A percentile compares a stretch with the other conserved stretches of the same genome.
Evolutionary conservation across 2,329 filamentous ascomycete genomes (phyloP).

Genomic region (Aspergillus eucalypticola): DNA sequence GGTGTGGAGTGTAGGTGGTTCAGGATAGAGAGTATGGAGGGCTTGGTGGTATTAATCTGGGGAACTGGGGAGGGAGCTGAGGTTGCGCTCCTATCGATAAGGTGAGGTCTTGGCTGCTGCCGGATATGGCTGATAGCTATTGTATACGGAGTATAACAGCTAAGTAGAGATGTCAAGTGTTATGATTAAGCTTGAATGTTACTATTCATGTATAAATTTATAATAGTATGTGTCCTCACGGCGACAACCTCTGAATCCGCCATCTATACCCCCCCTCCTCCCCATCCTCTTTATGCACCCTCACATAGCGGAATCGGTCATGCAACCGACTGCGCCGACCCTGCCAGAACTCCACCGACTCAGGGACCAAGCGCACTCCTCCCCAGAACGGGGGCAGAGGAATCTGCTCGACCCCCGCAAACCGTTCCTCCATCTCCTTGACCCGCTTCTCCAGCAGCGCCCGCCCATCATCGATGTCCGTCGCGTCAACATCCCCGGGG

Average conservation of each 20-base stretch:
- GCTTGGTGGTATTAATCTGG: too few species aligned
- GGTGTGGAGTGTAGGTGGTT: background rate
- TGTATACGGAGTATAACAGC: too few species aligned
- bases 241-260: slow-evolving; percentile 43
- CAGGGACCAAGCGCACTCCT: slow-evolving; percentile 79
- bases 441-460: slow-evolving; percentile 76
- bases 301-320: slow-evolving; percentile 86
- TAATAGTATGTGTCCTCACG: slow-evolving; percentile 24
- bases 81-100: too few species aligned
- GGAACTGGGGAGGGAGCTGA: too few species aligned
- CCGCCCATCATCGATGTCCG: slow-evolving; percentile 64
- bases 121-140: too few species aligned
- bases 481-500: slow-evolving; percentile 32
- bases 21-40: background rate
- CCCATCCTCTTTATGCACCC: slow-evolving; percentile 61
- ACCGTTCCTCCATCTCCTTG: slow-evolving; percentile 71
- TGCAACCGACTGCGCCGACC: slow-evolving; percentile 86
- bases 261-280: slow-evolving; percentile 47
- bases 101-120: too few species aligned
- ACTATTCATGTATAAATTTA: background rate
- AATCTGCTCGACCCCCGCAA: slow-evolving; percentile 74
- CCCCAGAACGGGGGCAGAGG: slow-evolving; percentile 95
- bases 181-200: background rate
- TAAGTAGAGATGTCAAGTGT: too few species aligned
- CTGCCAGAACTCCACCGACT: slow-evolving; percentile 94